phyloP scores from a whole-genome alignment of 768 basidiomycete genomes.

The Cyclocybe aegerita region DNA sequence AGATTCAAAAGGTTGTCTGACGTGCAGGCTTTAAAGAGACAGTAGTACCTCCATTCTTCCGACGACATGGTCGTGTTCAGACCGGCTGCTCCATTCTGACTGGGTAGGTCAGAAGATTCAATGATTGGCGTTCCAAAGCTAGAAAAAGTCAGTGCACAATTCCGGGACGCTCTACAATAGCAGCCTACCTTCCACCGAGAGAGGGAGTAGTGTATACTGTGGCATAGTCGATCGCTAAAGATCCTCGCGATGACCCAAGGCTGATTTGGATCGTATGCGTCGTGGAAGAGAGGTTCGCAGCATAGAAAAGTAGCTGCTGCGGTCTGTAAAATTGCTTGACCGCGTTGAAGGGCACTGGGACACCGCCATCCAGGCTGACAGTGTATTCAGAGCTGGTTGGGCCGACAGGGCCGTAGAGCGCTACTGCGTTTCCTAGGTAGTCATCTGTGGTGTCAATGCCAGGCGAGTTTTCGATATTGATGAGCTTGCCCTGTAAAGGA shows the following conservation, averaged over 20 bases:
- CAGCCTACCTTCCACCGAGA: slow-evolving; percentile 14
- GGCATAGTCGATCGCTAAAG: slow-evolving; percentile 23
- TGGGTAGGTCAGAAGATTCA: background rate
- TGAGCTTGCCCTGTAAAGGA: background rate
- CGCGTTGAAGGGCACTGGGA: slow-evolving; percentile 17
- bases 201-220: slow-evolving; percentile 17
- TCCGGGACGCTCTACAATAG: background rate
- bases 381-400: slow-evolving; percentile 28
- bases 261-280: slow-evolving; percentile 24
- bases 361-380: slow-evolving; percentile 26
- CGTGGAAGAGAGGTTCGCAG: slow-evolving; percentile 18
- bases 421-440: slow-evolving; percentile 27
- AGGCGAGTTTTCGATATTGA: background rate
- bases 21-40: background rate
- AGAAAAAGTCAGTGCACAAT: background rate
- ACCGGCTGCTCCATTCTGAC: background rate
- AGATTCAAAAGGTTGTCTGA: background rate
- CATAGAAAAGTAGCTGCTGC: slow-evolving; percentile 29
- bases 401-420: slow-evolving; percentile 39
- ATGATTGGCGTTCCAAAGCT: slow-evolving; percentile 1
- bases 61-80: background rate
- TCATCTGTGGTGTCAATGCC: background rate
- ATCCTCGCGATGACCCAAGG: slow-evolving; percentile 9
- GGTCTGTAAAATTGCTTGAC: slow-evolving; percentile 19
- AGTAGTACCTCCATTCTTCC: background rate